Evolutionary conservation across 2,329 filamentous ascomycete genomes (phyloP), one percentile per base, ranked within the genome.

Genomic region (Botryotinia calthae): DNA sequence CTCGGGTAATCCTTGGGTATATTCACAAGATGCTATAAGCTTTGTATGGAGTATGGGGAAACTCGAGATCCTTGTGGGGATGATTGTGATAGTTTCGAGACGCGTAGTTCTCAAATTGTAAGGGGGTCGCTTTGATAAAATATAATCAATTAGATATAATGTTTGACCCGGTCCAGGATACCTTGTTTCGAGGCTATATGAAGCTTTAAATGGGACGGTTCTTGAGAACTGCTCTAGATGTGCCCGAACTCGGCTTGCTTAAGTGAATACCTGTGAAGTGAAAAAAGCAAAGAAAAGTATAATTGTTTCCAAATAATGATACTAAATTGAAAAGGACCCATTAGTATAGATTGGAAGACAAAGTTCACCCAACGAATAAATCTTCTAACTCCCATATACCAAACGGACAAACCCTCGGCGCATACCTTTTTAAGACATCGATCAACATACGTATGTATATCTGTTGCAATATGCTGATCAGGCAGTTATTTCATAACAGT

Each of bases 401-500:
- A 46, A 51, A 61, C 25, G 48, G 70, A 71, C 31, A 58, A 37
- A 37, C 34, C 46, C 63, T 59, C 42, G 54, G 54, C 34, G 51
- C 70, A 48, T 72, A 72, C 70, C 70, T 72, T 72, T 51, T 67
- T 48, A 72, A 59, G 70, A 72, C 63, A 72, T 54, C 42, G 34
- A 68, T 56, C 70, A 58, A 68, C 44, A 61, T 72, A 34, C 54
- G 42, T 31, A 58, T 68, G 58, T 67, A 58, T 48, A 37, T 22
- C 56, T 54, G 51, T 66, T 16, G 69, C 54, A 66, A 64, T 65
- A 51, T 31, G 40, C 34, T 56, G 44, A 44, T 31, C 51, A 44
- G 70, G 59, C 44, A n/a, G 48, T 59, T 48, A 59, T 40, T 56
- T 48, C 34, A 64, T 64, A 64, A 54, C 31, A 64, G 28, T 54